Percentiles rank a stretch among this genome's conserved stretches.
Conservation (phyloP, 1,284 basidiomycete genomes). For the Clitocybe nebularis region DNA sequence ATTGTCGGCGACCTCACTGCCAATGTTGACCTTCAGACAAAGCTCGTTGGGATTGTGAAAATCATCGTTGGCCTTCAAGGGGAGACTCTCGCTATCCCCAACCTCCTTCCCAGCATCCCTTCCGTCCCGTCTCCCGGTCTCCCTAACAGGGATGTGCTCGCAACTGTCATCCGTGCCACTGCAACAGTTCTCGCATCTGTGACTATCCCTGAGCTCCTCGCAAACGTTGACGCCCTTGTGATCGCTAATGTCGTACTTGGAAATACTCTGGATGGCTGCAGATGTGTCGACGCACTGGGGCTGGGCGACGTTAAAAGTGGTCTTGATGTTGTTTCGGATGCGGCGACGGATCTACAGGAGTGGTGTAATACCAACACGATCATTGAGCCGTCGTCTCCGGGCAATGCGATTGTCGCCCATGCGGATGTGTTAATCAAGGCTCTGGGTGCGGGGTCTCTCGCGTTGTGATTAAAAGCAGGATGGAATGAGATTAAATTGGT, state of each 20-base stretch:
- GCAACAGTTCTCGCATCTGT: constrained; percentile 11
- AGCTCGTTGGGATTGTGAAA: constrained; percentile 16
- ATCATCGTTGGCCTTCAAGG: constrained; percentile 16
- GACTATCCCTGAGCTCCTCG: constrained; percentile 11
- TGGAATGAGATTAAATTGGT: too few relatives aligned
- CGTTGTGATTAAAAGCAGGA: too few relatives aligned
- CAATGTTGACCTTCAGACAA: constrained; percentile 13
- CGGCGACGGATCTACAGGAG: constrained; percentile 15
- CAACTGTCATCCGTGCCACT: constrained; percentile 11
- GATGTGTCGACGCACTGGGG: constrained; percentile 16
- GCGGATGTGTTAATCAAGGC: background rate
- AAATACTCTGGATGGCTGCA: constrained; percentile 14
- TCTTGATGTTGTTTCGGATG: constrained; percentile 17
- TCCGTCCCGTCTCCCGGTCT: constrained; percentile 2
- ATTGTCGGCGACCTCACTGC: constrained; percentile 5
- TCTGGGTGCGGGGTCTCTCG: background rate
- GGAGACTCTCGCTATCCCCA: constrained; percentile 13
- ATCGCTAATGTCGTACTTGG: constrained; percentile 7
- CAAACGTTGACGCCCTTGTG: constrained; percentile 15
- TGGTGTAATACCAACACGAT: constrained; percentile 8
- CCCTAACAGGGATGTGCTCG: constrained; percentile 9
- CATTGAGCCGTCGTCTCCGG: background rate
- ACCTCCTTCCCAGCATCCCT: constrained; percentile 3
- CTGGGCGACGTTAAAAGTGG: constrained; percentile 14
- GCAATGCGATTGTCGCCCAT: background rate